Conservation (phyloP, 2,329 filamentous ascomycete species). For the Cladophialophora yegresii region DNA sequence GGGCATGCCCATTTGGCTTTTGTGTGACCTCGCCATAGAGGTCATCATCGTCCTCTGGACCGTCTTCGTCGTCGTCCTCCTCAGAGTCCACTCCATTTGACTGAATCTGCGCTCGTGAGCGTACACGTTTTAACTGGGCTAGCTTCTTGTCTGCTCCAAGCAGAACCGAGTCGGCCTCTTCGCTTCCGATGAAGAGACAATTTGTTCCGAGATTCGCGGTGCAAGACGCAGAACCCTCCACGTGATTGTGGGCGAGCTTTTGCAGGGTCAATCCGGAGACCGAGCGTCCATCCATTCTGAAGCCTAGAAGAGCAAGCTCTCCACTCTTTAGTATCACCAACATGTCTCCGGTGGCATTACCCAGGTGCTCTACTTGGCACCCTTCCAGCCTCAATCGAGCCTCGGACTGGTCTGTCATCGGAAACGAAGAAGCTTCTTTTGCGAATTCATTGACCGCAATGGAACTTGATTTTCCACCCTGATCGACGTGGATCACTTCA, state of each 20-base stretch:
- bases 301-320: slow-evolving; percentile 71
- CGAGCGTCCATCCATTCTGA: slow-evolving; percentile 85
- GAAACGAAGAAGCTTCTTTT: slow-evolving; percentile 77
- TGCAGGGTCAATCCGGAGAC: slow-evolving; percentile 83
- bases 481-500: slow-evolving; percentile 91
- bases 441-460: slow-evolving; percentile 92
- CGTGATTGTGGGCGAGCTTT: slow-evolving; percentile 62
- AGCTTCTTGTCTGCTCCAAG: slow-evolving; percentile 75
- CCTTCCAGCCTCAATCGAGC: slow-evolving; percentile 78
- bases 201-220: slow-evolving; percentile 68
- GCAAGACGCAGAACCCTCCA: slow-evolving; percentile 68
- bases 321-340: slow-evolving; percentile 80
- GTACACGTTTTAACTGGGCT: slow-evolving; percentile 38
- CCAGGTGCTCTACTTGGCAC: slow-evolving; percentile 74
- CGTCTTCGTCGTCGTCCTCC: slow-evolving; percentile 55
- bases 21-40: slow-evolving; percentile 45
- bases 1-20: slow-evolving; percentile 33
- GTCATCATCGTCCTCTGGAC: slow-evolving; percentile 57
- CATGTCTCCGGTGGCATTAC: slow-evolving; percentile 75
- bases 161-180: slow-evolving; percentile 76
- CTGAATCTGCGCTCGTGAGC: slow-evolving; percentile 41
- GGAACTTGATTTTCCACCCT: slow-evolving; percentile 89
- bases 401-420: slow-evolving; percentile 81
- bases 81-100: slow-evolving; percentile 53
- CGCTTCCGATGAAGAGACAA: slow-evolving; percentile 80